Evolutionary conservation across 495 filamentous ascomycete species (phyloP).

Genomic region (Neurospora hispaniola): DNA sequence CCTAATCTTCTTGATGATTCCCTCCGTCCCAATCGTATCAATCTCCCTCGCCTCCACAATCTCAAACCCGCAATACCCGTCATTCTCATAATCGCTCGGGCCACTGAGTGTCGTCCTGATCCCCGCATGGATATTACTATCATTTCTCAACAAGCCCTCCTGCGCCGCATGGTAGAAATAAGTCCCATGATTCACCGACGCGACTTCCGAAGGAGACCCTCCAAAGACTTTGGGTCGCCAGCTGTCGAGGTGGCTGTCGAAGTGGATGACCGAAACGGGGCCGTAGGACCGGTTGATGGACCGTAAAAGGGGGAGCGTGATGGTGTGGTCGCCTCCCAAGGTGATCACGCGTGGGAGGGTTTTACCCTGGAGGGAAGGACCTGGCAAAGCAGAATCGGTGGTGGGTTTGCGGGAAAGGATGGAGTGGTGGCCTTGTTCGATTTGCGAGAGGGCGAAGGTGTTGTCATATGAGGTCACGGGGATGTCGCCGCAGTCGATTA

Average conservation of each 20-base stretch:
- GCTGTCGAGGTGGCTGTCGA: slow-evolving; percentile 75
- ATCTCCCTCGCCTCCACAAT: slow-evolving; percentile 64
- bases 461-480: slow-evolving; percentile 75
- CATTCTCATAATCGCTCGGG: slow-evolving; percentile 60
- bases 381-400: slow-evolving; percentile 35
- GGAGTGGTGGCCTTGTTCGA: slow-evolving; percentile 55
- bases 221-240: slow-evolving; percentile 57
- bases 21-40: slow-evolving; percentile 48
- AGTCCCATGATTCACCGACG: slow-evolving; percentile 67
- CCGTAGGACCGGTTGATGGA: slow-evolving; percentile 69
- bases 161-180: slow-evolving; percentile 78
- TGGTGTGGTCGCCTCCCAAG: slow-evolving; percentile 75
- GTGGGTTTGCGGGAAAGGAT: slow-evolving; percentile 41
- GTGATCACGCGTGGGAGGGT: slow-evolving; percentile 55
- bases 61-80: slow-evolving; percentile 57
- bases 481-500: slow-evolving; percentile 80
- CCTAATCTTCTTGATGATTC: slow-evolving; percentile 37
- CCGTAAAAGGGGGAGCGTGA: slow-evolving; percentile 68
- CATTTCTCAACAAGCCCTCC: slow-evolving; percentile 64
- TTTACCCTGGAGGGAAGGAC: slow-evolving; percentile 40
- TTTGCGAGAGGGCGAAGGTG: slow-evolving; percentile 64
- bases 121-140: slow-evolving; percentile 64
- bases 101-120: slow-evolving; percentile 65
- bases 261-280: slow-evolving; percentile 76
- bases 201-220: slow-evolving; percentile 49